Evolutionary conservation across 257 asterid genomes (phyloP), one percentile per base, ranked within the genome.

Genomic region (Coffea canephora): DNA sequence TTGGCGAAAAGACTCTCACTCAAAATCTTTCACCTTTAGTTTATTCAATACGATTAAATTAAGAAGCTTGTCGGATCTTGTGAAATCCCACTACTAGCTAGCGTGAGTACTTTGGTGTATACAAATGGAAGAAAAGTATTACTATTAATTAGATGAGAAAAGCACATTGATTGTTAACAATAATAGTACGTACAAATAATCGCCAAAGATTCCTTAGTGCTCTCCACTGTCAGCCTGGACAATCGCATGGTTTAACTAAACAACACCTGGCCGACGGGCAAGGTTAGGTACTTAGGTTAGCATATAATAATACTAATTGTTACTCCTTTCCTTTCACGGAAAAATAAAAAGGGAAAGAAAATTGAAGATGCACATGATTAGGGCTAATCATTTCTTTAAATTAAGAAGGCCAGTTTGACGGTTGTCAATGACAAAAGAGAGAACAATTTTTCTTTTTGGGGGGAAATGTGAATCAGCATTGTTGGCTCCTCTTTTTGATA

Each of bases 161-260:
- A 64, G 36, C 41, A 5, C 14, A 27, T 64, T 64, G 1, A n/a
- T 25, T 23, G 23, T 36, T 8, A 36, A 39, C 6, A 69, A 70
- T 16, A 69, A 70, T 43, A 70, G 7, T 45, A 43, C 57, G 13
- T 46, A 31, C 18, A 13, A 11, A 16, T 5, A 13, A 8, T 11
- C 10, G 79, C 59, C 71, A 41, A 34, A 75, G 78, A 75, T 75
- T 59, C 70, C 70, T 39, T 5, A 36, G 71, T 41, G 78, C 70
- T 21, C 69, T 59, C 54, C 69, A 55, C 54, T 5, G 59, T 41
- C 13, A 5, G 43, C 31, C 31, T 52, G 39, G 78, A 59, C 23
- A 5, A 75, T 75, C 41, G 36, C 78, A 39, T 57, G 15, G 21
- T 75, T 75, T 75, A 57, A 34, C 46, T 75, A 59, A n/a, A 23